A percentile compares a stretch with the other conserved stretches of the same genome.
Conservation (phyloP, 116 monocot species). For the Trichopus zeylanicus region DNA sequence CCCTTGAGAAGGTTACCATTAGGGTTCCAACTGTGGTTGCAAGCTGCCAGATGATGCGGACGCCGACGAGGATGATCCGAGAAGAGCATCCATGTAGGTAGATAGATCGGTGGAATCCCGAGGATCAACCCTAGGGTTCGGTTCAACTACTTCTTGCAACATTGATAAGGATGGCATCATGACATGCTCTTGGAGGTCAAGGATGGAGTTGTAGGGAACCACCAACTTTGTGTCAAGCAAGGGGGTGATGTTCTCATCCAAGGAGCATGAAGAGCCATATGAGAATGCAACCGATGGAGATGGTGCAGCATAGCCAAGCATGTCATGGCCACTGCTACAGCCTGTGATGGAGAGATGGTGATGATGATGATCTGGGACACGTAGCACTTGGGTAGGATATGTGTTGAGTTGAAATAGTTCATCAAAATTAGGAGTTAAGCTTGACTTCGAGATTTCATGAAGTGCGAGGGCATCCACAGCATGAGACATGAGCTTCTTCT, state of each 20-base stretch:
- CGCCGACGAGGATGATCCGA: neutral
- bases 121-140: neutral
- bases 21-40: neutral
- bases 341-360: neutral
- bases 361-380: neutral
- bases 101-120: neutral
- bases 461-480: slow-evolving; percentile 2
- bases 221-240: neutral
- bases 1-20: neutral
- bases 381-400: neutral
- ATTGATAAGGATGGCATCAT: neutral
- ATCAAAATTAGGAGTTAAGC: neutral
- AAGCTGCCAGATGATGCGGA: neutral
- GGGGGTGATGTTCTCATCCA: neutral
- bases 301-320: neutral
- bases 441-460: neutral
- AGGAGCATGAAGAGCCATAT: neutral
- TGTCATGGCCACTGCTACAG: neutral
- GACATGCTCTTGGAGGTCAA: neutral
- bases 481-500: slow-evolving; percentile 29
- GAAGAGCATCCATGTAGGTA: neutral
- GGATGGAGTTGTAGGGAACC: neutral
- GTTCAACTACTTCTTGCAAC: neutral
- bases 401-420: neutral
- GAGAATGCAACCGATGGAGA: neutral